These are phyloP conservation scores for Spathaspora girioi DNA, from an alignment of 805 yeast genomes.

Conservation along the genomic window DNA sequence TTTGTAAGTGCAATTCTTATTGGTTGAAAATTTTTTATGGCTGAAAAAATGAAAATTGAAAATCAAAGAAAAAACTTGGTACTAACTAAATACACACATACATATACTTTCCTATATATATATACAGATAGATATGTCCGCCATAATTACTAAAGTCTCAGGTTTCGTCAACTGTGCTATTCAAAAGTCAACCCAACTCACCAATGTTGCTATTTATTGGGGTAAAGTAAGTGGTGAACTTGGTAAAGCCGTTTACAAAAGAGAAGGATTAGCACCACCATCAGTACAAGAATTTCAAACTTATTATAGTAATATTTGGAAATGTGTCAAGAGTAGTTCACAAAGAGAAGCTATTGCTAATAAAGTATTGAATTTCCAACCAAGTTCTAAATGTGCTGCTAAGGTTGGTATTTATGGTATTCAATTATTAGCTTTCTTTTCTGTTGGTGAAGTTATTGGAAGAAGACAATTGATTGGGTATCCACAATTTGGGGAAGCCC, in stretches of 20 bases:
- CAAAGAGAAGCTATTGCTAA: slow-evolving; percentile 60
- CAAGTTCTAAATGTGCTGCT: slow-evolving; percentile 53
- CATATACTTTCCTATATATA: background rate
- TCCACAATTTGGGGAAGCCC: slow-evolving; percentile 51
- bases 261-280: slow-evolving; percentile 95
- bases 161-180: slow-evolving; percentile 32
- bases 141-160: slow-evolving; percentile 39
- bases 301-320: slow-evolving; percentile 53
- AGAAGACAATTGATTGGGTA: slow-evolving; percentile 93
- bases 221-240: slow-evolving; percentile 62
- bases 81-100: too few relatives aligned
- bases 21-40: slow-evolving; percentile 5
- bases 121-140: slow-evolving; percentile 30
- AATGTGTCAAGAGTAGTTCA: slow-evolving; percentile 32
- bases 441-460: slow-evolving; percentile 94
- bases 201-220: slow-evolving; percentile 74
- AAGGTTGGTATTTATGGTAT: slow-evolving; percentile 72
- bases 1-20: slow-evolving; percentile 10
- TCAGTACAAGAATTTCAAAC: slow-evolving; percentile 68
- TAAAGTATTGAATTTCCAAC: slow-evolving; percentile 42
- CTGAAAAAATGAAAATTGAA: background rate
- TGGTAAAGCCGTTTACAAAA: slow-evolving; percentile 76
- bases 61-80: background rate
- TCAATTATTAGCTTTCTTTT: slow-evolving; percentile 86
- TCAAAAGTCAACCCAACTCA: slow-evolving; percentile 33